Evolutionary conservation across 495 filamentous ascomycete genomes (phyloP).

Genomic region (Penicillium canariense): DNA sequence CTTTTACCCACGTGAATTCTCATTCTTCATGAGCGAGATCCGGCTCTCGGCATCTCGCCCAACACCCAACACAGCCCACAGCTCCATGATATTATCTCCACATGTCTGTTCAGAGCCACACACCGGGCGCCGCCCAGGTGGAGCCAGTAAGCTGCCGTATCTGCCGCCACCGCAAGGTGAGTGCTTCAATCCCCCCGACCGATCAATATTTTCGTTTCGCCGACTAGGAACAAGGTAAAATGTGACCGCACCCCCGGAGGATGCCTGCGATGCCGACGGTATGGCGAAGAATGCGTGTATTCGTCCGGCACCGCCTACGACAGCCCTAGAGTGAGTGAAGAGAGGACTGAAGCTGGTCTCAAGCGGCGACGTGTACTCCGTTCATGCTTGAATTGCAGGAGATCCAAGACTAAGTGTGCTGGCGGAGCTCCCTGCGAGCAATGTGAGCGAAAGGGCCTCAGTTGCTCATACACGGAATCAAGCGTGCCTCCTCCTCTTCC

Average conservation of each 20-base stretch:
- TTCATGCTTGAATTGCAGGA: not conserved
- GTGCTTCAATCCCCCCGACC: not conserved
- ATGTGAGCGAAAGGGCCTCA: not conserved
- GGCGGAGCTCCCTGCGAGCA: not conserved
- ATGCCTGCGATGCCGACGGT: not conserved
- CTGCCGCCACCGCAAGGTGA: conserved; percentile 1
- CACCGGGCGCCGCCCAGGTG: not conserved
- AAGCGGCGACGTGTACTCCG: not conserved
- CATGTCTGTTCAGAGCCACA: not conserved
- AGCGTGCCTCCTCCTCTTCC: not conserved
- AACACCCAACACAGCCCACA: not conserved
- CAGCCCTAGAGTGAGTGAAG: not conserved
- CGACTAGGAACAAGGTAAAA: conserved; percentile 1
- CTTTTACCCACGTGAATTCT: not conserved
- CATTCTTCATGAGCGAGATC: not conserved
- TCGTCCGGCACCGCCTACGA: not conserved
- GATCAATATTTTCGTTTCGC: not conserved
- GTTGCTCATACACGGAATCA: not conserved
- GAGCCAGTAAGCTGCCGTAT: not conserved
- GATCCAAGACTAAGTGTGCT: not conserved
- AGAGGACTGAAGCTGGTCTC: not conserved
- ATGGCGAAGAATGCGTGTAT: not conserved
- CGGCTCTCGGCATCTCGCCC: not conserved
- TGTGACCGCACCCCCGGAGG: not conserved
- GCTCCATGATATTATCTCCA: not conserved